Evolutionary conservation across 2,329 filamentous ascomycete species (phyloP), one percentile per base, ranked within the genome.

Genomic region (Decorospora gaudefroyi): DNA sequence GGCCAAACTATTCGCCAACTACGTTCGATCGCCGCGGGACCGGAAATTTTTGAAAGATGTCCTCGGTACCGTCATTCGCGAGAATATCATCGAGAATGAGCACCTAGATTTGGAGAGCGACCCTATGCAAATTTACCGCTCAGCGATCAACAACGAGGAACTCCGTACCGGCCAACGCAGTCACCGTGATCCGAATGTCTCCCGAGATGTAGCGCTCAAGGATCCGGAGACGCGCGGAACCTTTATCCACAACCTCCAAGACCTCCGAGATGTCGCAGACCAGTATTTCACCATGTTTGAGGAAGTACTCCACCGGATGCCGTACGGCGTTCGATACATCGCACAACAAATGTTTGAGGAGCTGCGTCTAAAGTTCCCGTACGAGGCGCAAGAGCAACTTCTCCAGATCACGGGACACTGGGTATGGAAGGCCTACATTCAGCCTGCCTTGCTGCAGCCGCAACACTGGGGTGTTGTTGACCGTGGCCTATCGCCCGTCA

Each of bases 71-170:
- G 72, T 99, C 33, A 87, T 99, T 57, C 87, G 88, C 51, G 88
- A 95, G 65, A 92, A 93, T 64, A 90, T 99, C 61, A 85, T 97
- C 41, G 93, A 96, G 41, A 93, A 96, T 57, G 85, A 90, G 9
- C 86, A 86, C 4, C 77, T 99, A 22, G 92, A 99, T 67, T 78
- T 99, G 17, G 93, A 99, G 72, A 96, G 92, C 67, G 93, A 99
- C 64, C 93, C 93, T 0, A 86, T 97, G 77, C 92, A 97, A 60
- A 99, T 99, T 44, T 97, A 99, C 72, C 84, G 88, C 28, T 93
- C 90, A 4, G 86, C 90, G 10, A 95, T 99, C 73, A 97, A 95
- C 74, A 96, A 99, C 61, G 92, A 97, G 70, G 93, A 99, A 72
- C 82, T 99, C 16, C 85, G 90, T 12, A 99, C 93, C 0, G 93